Evolutionary conservation across 805 yeast genomes (phyloP).

Genomic region (Diddensiella caesifluorescens): DNA sequence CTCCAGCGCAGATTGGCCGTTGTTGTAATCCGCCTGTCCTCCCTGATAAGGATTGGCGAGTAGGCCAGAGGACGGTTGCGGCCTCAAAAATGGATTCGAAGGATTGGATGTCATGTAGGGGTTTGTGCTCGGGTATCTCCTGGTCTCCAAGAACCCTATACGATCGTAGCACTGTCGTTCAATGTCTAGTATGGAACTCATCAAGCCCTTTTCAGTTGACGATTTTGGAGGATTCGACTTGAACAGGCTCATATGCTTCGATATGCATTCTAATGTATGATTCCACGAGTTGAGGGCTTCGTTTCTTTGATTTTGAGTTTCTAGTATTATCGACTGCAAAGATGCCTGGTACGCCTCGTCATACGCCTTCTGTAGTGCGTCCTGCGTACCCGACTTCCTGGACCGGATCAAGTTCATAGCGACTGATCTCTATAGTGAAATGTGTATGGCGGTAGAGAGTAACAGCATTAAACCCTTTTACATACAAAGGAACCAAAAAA

Average conservation of each 20-base stretch:
- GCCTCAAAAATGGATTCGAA: neutral
- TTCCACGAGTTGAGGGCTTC: conserved; percentile 36
- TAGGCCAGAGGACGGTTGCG: neutral
- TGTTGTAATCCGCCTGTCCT: too few relatives aligned
- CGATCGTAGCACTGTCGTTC: conserved; percentile 38
- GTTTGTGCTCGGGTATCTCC: conserved; percentile 8
- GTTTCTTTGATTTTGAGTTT: conserved; percentile 33
- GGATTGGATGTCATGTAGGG: neutral
- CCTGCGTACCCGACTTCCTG: conserved; percentile 11
- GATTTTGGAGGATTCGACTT: conserved; percentile 30
- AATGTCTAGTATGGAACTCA: conserved; percentile 35
- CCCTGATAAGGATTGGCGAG: too few relatives aligned
- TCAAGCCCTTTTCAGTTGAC: conserved; percentile 32
- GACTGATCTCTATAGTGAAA: neutral
- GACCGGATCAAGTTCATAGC: conserved; percentile 19
- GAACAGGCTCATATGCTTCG: conserved; percentile 29
- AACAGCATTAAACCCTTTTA: too few relatives aligned
- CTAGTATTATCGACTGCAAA: conserved; percentile 37
- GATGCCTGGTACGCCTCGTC: conserved; percentile 39
- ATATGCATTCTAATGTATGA: conserved; percentile 31
- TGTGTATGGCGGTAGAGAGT: neutral
- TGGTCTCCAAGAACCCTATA: conserved; percentile 26
- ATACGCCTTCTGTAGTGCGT: conserved; percentile 33
- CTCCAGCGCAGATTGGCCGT: neutral
- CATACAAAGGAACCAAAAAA: neutral